Evolutionary conservation across 106 monocot species (phyloP).

Genomic region (Posidonia australis): DNA sequence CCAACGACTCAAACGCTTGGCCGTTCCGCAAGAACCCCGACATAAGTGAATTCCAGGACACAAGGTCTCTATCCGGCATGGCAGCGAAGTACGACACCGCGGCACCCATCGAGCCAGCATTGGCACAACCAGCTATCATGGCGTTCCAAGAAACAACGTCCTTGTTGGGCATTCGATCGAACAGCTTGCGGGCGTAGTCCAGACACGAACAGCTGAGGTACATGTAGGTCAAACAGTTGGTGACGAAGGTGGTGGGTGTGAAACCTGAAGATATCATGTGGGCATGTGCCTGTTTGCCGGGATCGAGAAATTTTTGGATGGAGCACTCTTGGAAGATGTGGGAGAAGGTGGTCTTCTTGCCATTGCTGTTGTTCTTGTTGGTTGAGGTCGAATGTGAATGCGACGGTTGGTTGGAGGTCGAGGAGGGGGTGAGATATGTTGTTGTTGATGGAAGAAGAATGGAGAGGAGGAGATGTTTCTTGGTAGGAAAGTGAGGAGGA

Average conservation of each 20-base stretch:
- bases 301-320: background rate
- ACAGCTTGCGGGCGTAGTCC: conserved; percentile 12
- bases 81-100: background rate
- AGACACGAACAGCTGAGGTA: conserved; percentile 35
- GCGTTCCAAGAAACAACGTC: conserved; percentile 11
- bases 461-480: no score
- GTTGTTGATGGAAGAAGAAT: no score
- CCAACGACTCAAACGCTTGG: background rate
- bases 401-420: background rate
- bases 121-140: conserved; percentile 8
- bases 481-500: no score
- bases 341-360: background rate
- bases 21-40: background rate
- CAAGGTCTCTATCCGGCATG: conserved; percentile 6
- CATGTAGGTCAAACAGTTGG: conserved; percentile 67
- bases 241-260: conserved; percentile 54
- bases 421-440: no score
- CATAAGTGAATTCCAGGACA: conserved; percentile 14
- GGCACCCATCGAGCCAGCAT: background rate
- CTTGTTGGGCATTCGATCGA: conserved; percentile 3
- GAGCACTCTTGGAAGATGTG: conserved; percentile 5
- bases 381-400: no score
- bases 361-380: background rate
- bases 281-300: conserved; percentile 29
- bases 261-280: conserved; percentile 53